Base-by-base conservation (phyloP, 345 rosid genomes). In the Eucalyptus regnans region DNA sequence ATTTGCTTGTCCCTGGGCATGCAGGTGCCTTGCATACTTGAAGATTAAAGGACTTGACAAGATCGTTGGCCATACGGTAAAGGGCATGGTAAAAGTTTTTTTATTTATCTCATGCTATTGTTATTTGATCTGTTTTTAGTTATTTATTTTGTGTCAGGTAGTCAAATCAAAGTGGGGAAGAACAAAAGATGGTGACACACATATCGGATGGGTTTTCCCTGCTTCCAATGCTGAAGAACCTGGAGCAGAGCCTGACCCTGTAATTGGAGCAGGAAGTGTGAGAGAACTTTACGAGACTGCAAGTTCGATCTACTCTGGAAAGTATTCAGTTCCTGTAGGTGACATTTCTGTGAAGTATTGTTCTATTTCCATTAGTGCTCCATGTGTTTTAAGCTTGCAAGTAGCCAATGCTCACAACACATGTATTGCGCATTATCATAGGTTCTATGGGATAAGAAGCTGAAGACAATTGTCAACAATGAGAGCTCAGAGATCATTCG, bases 371-470 rank as follows among this genome's bases (percentile, higher is more conserved):
- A 76, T 71, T 76, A 41, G 15, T 76, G 83, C 27, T 76, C 83
- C 83, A 3, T 76, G 83, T 41, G 48, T 20, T 23, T 76, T 76
- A 41, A 76, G 76, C 27, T 76, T 41, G 48, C 83, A 41, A 76
- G 48, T 20, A 37, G 48, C 83, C 29, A 76, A 7, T 76, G 84
- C 48, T 76, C 84, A 76, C 48, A 22, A 76, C 29, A 76, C 22
- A 76, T 41, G 29, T 76, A 20, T 41, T 41, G 48, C 2, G 5
- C 48, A 76, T 41, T 76, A 76, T 20, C 8, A 37, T 62, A 93
- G 95, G 94, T 94, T 56, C 84, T 94, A 10, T 94, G 94, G 95
- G 95, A 94, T 90, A 93, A 92, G 91, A 89, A 91, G 89, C 92
- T 93, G 64, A 93, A 93, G 87, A 93, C 92, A 18, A 93, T 94